These are phyloP conservation scores for Diaporthe amygdali DNA, from an alignment of 2,329 filamentous ascomycete genomes.

Conservation along the genomic window DNA sequence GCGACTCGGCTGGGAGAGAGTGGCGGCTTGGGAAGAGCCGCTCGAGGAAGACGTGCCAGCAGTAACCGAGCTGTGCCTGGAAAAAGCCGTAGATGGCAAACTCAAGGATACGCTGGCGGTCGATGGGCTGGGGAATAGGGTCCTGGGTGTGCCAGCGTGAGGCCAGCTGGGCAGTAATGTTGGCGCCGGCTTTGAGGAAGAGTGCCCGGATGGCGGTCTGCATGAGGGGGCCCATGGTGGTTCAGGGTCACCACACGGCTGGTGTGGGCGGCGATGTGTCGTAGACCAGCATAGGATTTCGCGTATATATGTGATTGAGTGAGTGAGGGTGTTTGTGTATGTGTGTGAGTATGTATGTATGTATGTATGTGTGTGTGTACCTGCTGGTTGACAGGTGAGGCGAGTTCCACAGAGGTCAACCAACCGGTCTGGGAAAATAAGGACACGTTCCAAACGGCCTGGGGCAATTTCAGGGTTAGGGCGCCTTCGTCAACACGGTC, in stretches of 20 bases:
- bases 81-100: conserved; percentile 33
- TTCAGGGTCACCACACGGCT: background rate
- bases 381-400: background rate
- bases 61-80: conserved; percentile 31
- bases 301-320: too few relatives aligned
- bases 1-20: background rate
- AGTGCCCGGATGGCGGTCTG: conserved; percentile 26
- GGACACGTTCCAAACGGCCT: conserved; percentile 8
- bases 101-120: conserved; percentile 32
- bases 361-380: background rate
- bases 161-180: conserved; percentile 27
- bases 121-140: conserved; percentile 22
- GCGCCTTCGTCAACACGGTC: background rate
- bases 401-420: background rate
- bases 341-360: background rate
- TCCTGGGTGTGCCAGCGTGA: conserved; percentile 25
- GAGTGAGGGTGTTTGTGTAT: background rate
- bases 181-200: conserved; percentile 28
- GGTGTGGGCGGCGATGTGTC: background rate
- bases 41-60: conserved; percentile 32
- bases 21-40: conserved; percentile 30
- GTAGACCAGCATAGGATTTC: background rate
- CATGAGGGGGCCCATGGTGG: conserved; percentile 22
- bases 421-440: background rate
- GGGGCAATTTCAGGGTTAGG: conserved; percentile 16